phyloP scores from a whole-genome alignment of 352 stramenopile species.

The Saprolegnia diclina region DNA sequence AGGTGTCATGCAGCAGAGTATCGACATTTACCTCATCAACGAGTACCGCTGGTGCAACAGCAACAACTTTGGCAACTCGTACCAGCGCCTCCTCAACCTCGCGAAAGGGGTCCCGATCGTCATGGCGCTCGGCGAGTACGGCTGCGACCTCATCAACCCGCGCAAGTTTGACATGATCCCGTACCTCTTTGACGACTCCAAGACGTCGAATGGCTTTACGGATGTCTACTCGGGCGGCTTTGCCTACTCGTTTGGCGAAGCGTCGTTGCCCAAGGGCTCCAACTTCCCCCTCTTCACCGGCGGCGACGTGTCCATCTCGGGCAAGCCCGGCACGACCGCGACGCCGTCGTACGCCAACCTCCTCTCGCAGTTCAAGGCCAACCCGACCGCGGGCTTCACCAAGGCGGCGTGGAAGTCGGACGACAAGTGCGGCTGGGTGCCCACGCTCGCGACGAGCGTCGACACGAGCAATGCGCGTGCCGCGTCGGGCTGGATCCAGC shows the following conservation, averaged over 20 bases:
- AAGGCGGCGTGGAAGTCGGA: constrained; percentile 47
- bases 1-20: constrained; percentile 72
- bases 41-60: constrained; percentile 81
- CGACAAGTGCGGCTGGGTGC: constrained; percentile 49
- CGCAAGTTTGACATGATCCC: constrained; percentile 72
- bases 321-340: constrained; percentile 51
- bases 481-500: constrained; percentile 57
- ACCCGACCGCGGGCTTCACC: constrained; percentile 33
- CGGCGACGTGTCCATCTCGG: constrained; percentile 37
- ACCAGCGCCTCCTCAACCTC: constrained; percentile 64
- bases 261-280: constrained; percentile 58
- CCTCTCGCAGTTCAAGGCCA: constrained; percentile 37
- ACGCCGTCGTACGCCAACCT: constrained; percentile 68
- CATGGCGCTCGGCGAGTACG: constrained; percentile 75
- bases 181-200: constrained; percentile 71
- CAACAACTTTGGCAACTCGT: constrained; percentile 61
- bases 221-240: constrained; percentile 78
- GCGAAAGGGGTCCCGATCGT: constrained; percentile 75
- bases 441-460: constrained; percentile 48
- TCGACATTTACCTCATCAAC: constrained; percentile 87
- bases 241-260: constrained; percentile 82
- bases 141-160: constrained; percentile 42
- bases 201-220: constrained; percentile 56
- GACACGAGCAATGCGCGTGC: constrained; percentile 52
- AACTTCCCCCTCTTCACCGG: constrained; percentile 77